These are phyloP conservation scores for Solanum chacoense DNA, from an alignment of 305 asterid species.

Conservation along the genomic window DNA sequence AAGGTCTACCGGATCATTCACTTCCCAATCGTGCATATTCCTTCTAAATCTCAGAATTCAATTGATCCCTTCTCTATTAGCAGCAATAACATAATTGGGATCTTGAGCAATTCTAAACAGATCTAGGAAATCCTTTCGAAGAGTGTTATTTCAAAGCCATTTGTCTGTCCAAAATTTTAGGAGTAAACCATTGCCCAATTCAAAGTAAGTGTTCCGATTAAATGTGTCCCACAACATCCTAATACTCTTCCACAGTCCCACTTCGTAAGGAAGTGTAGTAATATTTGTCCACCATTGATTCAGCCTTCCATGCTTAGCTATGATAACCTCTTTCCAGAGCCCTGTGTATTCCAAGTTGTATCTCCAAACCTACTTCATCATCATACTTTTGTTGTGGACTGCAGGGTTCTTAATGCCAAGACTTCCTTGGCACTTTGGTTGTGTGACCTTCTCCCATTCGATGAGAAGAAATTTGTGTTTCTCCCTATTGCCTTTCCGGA, in stretches of 20 bases:
- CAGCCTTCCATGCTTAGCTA: background rate
- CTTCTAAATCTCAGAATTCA: background rate
- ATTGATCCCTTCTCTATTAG: background rate
- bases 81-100: background rate
- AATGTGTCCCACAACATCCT: background rate
- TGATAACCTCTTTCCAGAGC: background rate
- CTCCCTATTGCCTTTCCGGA: background rate
- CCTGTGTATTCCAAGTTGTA: background rate
- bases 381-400: background rate
- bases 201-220: background rate
- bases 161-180: background rate
- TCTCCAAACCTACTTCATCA: background rate
- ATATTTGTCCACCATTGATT: background rate
- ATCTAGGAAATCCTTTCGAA: background rate
- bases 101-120: background rate
- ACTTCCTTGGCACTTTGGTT: background rate
- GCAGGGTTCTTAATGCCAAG: background rate
- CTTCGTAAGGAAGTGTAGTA: background rate
- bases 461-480: background rate
- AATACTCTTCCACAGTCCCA: background rate
- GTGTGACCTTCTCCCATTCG: background rate
- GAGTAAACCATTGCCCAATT: background rate
- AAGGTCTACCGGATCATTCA: background rate
- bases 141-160: background rate
- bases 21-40: background rate